A percentile compares a stretch with the other conserved stretches of the same genome.
Evolutionary conservation across 73 alveolate species (phyloP).

Genomic region (Paramecium tetraurelia): DNA sequence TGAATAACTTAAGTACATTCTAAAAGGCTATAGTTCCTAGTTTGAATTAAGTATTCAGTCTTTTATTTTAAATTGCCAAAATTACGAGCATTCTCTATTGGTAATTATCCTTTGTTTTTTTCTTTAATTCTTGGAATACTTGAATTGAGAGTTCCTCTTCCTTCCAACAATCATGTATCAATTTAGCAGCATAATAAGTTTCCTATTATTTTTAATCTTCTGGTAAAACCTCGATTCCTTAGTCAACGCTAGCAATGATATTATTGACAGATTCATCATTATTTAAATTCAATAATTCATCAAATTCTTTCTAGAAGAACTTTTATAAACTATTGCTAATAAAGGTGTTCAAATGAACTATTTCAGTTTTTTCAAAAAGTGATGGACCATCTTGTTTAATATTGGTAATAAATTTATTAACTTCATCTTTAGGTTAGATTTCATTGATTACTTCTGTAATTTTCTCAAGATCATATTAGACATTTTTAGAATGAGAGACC

Average conservation of each 20-base stretch:
- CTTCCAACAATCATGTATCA: neutral
- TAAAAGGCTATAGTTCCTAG: neutral
- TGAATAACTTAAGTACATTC: neutral
- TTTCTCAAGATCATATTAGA: conserved; percentile 34
- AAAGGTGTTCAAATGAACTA: neutral
- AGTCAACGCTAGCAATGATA: neutral
- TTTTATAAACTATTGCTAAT: conserved; percentile 34
- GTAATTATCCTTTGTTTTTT: neutral
- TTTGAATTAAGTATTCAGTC: neutral
- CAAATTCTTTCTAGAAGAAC: conserved; percentile 25
- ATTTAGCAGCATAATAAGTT: neutral
- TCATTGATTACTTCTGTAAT: conserved; percentile 16
- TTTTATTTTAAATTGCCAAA: neutral
- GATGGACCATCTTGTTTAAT: neutral
- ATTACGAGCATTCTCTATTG: neutral
- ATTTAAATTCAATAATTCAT: conserved; percentile 4
- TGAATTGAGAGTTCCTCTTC: neutral
- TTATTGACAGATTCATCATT: neutral
- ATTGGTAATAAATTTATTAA: neutral
- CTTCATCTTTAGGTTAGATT: neutral
- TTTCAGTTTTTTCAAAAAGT: neutral
- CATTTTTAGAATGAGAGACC: conserved; percentile 46
- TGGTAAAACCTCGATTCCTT: neutral
- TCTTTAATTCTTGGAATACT: neutral
- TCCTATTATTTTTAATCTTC: neutral